A percentile compares a stretch with the other conserved stretches of the same genome.
These are phyloP conservation scores for Calcarisporium arbuscula DNA, from an alignment of 2,329 filamentous ascomycete genomes.

Conservation along the genomic window DNA sequence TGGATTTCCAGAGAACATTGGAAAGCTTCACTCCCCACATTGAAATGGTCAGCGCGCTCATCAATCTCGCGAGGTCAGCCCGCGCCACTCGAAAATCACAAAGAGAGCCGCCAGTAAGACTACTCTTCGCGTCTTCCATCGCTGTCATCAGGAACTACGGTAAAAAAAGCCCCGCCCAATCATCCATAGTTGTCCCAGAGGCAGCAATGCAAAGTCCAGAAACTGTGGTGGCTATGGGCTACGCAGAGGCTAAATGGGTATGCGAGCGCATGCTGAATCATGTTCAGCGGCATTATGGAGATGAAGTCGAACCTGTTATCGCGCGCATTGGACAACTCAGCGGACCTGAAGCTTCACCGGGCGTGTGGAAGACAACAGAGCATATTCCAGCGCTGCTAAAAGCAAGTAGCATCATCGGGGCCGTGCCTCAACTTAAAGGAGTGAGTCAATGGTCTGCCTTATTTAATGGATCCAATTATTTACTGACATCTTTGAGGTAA, in stretches of 20 bases:
- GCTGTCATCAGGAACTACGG: conserved; percentile 16
- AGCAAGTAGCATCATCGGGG: conserved; percentile 27
- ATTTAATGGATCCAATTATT: too few relatives aligned
- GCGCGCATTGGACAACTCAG: conserved; percentile 38
- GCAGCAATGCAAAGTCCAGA: conserved; percentile 22
- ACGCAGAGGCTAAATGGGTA: conserved; percentile 38
- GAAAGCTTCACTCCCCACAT: conserved; percentile 10
- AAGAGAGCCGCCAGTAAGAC: conserved; percentile 11
- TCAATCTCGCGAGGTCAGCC: too few relatives aligned
- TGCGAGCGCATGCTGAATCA: conserved; percentile 38
- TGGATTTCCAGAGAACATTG: conserved; percentile 13
- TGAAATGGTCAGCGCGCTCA: too few relatives aligned
- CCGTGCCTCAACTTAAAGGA: conserved; percentile 12
- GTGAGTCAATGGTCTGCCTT: too few relatives aligned
- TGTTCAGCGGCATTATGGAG: conserved; percentile 23
- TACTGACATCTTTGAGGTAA: too few relatives aligned
- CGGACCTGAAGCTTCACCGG: conserved; percentile 29
- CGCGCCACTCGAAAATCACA: too few relatives aligned
- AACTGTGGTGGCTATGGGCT: conserved; percentile 30
- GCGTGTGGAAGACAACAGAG: conserved; percentile 39
- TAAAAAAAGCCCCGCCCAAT: too few relatives aligned
- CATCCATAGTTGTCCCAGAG: too few relatives aligned
- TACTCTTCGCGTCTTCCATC: conserved; percentile 22
- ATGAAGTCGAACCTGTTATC: conserved; percentile 29
- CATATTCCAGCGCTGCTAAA: conserved; percentile 37